A percentile compares a stretch with the other conserved stretches of the same genome.
Evolutionary conservation across 768 basidiomycete genomes (phyloP).

Genomic region (Tulasnella sp.): DNA sequence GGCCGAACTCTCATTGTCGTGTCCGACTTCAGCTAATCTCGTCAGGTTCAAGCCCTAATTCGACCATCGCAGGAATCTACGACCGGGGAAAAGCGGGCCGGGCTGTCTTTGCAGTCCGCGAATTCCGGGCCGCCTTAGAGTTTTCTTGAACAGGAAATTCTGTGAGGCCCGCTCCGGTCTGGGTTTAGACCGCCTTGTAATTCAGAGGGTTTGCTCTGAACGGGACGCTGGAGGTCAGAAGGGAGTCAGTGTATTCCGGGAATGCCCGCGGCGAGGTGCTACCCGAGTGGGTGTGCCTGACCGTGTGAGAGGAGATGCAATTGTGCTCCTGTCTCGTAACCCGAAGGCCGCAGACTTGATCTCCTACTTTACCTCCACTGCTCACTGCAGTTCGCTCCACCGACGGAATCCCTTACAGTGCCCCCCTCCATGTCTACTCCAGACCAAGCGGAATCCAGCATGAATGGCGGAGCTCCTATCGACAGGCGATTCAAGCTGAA

Average conservation of each 20-base stretch:
- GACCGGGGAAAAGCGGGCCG: conserved; percentile 1
- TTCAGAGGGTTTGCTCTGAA: not conserved
- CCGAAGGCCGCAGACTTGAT: not conserved
- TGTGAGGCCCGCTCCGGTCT: not conserved
- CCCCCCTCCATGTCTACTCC: not conserved
- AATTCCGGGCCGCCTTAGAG: not conserved
- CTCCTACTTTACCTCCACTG: conserved; percentile 12
- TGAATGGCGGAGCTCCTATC: conserved; percentile 47
- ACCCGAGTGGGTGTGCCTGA: not conserved
- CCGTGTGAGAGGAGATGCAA: conserved; percentile 5
- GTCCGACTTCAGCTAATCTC: not conserved
- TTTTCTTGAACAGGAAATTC: not conserved
- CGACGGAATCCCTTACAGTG: not conserved
- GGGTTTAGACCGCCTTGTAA: not conserved
- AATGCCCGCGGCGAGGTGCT: not conserved
- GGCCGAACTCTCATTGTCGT: conserved; percentile 1
- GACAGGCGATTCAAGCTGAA: conserved; percentile 86
- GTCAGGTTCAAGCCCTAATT: not conserved
- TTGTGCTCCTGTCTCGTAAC: conserved; percentile 19
- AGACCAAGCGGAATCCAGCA: conserved; percentile 30
- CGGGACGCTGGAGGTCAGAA: conserved; percentile 1
- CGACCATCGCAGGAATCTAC: not conserved
- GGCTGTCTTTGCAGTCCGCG: not conserved
- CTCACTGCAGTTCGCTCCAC: not conserved
- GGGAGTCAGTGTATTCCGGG: conserved; percentile 14